A percentile compares a stretch with the other conserved stretches of the same genome.
Conservation (phyloP, 345 rosid genomes). For the Lepidium aucheri region DNA sequence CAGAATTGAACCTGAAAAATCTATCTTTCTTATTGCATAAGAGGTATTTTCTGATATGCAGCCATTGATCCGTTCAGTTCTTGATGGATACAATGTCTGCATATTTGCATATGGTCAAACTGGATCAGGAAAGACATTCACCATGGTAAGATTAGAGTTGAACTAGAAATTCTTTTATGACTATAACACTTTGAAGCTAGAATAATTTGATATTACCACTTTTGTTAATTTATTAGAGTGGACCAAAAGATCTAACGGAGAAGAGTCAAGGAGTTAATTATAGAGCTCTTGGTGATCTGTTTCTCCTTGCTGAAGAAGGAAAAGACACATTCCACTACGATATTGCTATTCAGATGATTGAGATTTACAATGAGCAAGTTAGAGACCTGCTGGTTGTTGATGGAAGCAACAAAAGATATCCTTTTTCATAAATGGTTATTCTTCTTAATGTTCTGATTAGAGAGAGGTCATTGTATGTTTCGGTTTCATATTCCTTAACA, state of each 20-base stretch:
- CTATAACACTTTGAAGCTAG: constrained; percentile 5
- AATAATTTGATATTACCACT: not conserved
- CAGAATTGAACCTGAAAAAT: not conserved
- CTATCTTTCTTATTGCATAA: constrained; percentile 41
- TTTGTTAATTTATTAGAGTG: constrained; percentile 46
- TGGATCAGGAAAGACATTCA: constrained; percentile 91
- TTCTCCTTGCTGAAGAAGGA: constrained; percentile 80
- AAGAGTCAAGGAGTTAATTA: constrained; percentile 86
- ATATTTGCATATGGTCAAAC: constrained; percentile 99
- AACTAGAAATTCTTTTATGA: not conserved
- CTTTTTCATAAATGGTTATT: constrained; percentile 28
- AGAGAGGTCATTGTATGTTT: not conserved
- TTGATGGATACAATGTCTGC: constrained; percentile 96
- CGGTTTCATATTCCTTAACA: constrained; percentile 36
- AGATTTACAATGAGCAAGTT: constrained; percentile 96
- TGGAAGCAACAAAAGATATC: constrained; percentile 97
- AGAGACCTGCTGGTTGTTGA: constrained; percentile 79
- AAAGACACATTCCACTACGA: constrained; percentile 62
- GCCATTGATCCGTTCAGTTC: constrained; percentile 91
- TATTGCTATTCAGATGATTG: constrained; percentile 94
- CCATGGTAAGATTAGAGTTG: constrained; percentile 58
- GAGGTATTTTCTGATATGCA: constrained; percentile 96
- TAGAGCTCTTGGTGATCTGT: constrained; percentile 85
- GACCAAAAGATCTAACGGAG: constrained; percentile 80
- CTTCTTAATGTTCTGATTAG: not conserved